Evolutionary conservation across 1,139 yeast species (phyloP).

Genomic region (Lodderomyces parapsilosis): DNA sequence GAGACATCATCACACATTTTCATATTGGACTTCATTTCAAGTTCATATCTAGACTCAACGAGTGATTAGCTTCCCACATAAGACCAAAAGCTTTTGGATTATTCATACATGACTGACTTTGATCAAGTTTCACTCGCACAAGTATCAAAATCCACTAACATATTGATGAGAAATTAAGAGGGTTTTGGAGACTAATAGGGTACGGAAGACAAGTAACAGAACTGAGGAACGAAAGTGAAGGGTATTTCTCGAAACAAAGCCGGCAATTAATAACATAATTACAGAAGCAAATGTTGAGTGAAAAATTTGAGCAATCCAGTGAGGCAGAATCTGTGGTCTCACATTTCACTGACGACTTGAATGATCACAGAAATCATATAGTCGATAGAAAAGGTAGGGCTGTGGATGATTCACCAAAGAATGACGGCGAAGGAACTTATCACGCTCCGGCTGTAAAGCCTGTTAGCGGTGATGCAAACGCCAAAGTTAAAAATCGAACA

Average conservation of each 20-base stretch:
- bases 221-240: no score
- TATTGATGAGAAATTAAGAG: neutral
- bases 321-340: neutral
- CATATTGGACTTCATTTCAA: no score
- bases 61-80: neutral
- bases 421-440: neutral
- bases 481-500: neutral
- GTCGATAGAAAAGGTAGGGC: neutral
- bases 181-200: no score
- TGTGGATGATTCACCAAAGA: neutral
- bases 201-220: no score
- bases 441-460: no score
- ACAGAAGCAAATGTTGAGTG: neutral
- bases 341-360: neutral
- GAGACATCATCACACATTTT: no score
- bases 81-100: neutral
- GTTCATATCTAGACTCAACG: no score
- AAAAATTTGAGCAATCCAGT: neutral
- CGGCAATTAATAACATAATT: no score
- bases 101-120: neutral
- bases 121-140: neutral
- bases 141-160: neutral
- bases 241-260: no score
- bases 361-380: neutral
- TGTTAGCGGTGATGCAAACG: no score